Evolutionary conservation across 2,329 filamentous ascomycete species (phyloP).

Genomic region (Exophiala oligosperma): DNA sequence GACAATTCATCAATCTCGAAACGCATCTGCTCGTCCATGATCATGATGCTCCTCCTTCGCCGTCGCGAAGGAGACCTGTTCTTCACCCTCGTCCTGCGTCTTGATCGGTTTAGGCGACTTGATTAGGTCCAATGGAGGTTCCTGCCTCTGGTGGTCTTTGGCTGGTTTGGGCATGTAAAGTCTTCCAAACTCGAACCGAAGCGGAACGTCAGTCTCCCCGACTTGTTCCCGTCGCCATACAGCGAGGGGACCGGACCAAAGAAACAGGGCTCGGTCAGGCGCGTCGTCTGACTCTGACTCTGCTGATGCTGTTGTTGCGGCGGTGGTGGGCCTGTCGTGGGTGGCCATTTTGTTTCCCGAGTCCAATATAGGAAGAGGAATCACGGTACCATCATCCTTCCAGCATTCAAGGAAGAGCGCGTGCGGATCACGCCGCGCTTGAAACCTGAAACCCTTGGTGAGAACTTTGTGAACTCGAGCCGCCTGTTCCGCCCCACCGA

Average conservation of each 20-base stretch:
- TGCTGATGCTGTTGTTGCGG: background rate
- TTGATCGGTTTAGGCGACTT: too few species aligned
- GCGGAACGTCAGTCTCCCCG: background rate
- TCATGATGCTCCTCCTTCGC: too few species aligned
- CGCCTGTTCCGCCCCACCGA: constrained; percentile 70
- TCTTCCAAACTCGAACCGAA: background rate
- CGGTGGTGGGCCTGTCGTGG: background rate
- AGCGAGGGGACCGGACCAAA: constrained; percentile 9
- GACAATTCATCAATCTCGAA: too few species aligned
- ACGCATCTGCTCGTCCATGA: too few species aligned
- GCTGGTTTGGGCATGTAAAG: background rate
- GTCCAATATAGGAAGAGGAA: background rate
- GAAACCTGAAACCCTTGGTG: background rate
- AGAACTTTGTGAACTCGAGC: constrained; percentile 54
- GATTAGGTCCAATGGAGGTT: too few species aligned
- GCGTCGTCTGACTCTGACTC: background rate
- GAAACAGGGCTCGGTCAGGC: constrained; percentile 19
- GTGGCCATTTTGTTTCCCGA: background rate
- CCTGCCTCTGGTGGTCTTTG: too few species aligned
- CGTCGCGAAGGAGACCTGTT: too few species aligned
- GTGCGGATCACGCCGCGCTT: background rate
- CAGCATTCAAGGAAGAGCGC: constrained; percentile 19
- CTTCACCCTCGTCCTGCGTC: too few species aligned
- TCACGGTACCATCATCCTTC: constrained; percentile 23
- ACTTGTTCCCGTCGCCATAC: constrained; percentile 7